Evolutionary conservation across 306 rosid species (phyloP), one percentile per base, ranked within the genome.

Genomic region (Glycine tomentella): DNA sequence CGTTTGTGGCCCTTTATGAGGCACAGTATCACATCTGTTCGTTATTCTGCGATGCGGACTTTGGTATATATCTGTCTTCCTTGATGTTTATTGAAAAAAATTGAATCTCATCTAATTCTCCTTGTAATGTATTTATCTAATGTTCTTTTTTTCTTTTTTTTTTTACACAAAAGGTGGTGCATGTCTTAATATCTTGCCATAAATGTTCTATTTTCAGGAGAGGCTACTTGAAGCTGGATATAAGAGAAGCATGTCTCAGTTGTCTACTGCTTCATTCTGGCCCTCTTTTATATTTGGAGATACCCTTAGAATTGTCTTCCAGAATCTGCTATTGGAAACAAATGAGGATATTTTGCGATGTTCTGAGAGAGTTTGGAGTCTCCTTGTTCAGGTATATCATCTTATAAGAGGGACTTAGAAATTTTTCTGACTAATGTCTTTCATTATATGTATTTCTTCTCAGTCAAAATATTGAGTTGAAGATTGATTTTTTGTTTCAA

Each of bases 1-100:
- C 93, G 98, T 42, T 86, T 95, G 84, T 95, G 99, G 99, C 98
- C 99, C 62, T 95, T 95, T 87, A 95, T 95, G 99, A 91, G 99
- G 89, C 99, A 95, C 48, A 88, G 92, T 76, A 93, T 95, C 80
- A 86, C 92, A 80, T 93, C 97, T 81, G 97, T 93, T 79, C 97
- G 99, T 65, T 87, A 86, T 87, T 93, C 99, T 58, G 99, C 99
- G 55, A 93, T 93, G 52, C 89, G 93, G 77, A 95, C 99, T 84
- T 87, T 95, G 97, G 99, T 95, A 95, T 72, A 53, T 69, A 38
- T 62, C 81, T 61, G 31, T 52, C 53, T 65, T 40, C 34, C 52
- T 25, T 13, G 25, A 52, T 63, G 52, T 64, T 52, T 61, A 56
- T 4, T 52, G 44, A 34, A 14, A 45, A n/a, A 76, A 67, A 53